These are phyloP conservation scores for Pseudoscleropodium purum DNA, from an alignment of 225 moss, liverwort and hornwort species.

Conservation along the genomic window DNA sequence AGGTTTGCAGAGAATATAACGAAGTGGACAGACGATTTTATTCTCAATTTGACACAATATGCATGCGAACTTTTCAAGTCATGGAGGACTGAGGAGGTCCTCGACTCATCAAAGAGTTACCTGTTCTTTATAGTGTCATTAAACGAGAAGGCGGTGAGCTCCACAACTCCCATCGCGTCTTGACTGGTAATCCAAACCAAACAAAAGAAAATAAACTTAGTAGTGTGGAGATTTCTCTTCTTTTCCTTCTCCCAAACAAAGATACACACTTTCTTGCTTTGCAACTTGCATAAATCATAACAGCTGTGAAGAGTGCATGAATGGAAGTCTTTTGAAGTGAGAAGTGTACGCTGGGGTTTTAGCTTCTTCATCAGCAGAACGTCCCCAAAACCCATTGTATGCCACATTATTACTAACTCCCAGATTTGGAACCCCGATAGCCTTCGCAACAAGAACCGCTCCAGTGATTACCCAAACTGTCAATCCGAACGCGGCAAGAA, in stretches of 20 bases:
- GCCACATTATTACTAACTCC: slow-evolving; percentile 34
- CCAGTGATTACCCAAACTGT: slow-evolving; percentile 62
- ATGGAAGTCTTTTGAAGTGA: background rate
- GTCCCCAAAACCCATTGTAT: slow-evolving; percentile 22
- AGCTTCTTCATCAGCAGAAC: slow-evolving; percentile 26
- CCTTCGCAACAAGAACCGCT: slow-evolving; percentile 53
- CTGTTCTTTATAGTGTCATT: slow-evolving; percentile 26
- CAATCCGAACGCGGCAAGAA: slow-evolving; percentile 56
- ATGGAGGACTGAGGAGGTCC: background rate
- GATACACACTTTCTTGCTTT: background rate
- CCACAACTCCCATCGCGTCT: slow-evolving; percentile 27
- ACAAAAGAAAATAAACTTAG: background rate
- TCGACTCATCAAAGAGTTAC: background rate
- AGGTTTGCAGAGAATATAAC: background rate
- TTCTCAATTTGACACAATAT: background rate
- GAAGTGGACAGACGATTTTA: background rate
- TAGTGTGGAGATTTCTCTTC: background rate
- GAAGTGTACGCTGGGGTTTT: slow-evolving; percentile 7
- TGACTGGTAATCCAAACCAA: slow-evolving; percentile 5
- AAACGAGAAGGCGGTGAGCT: slow-evolving; percentile 26
- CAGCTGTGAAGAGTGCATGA: background rate
- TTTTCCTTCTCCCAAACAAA: background rate
- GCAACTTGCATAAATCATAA: background rate
- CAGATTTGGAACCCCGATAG: slow-evolving; percentile 39
- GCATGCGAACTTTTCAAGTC: background rate